Base-by-base conservation (phyloP, 2,329 filamentous ascomycete genomes). In the Trichoderma koningiopsis region DNA sequence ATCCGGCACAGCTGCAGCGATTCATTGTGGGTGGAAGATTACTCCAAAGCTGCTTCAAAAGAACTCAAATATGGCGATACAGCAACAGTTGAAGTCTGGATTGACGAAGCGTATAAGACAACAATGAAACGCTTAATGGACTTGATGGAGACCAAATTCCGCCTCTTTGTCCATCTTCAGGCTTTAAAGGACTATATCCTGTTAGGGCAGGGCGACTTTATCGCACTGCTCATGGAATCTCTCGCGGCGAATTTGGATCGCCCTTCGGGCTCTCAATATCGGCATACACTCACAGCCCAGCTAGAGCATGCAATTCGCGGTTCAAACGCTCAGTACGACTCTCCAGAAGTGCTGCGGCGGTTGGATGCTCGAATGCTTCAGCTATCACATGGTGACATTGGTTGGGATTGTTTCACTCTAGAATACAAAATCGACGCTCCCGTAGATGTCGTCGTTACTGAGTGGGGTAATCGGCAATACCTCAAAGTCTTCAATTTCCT, bases 401-500 rank as follows among this genome's bases (percentile, higher is more conserved):
- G 96, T 61, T 99, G 96, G 96, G 96, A 99, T 77, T 97, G 96
- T 77, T 99, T 99, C 81, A 99, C 96, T 0, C 88, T 99, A 10
- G 96, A 99, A 79, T 99, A 99, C 82, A 97, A 98, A 79, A 96
- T 99, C 74, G 94, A 97, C 78, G 92, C 95, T 2, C 96, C 96
- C 0, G 92, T 97, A 29, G 96, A 99, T 77, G 96, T 99, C 33
- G 94, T 99, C 59, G 94, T 99, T 49, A 98, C 95, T 0, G 93
- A 96, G 53, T 97, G 94, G 88, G 94, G 94, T 57, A 95, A 92
- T 73, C 92, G 95, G 27, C 95, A 99, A 78, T 99, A 99, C 78
- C 90, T 99, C 74, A 98, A 98, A 78, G 93, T 99, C 11, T 99
- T 99, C 87, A 99, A 99, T 81, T 97, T 99, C 77, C 86, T 99